Base-by-base conservation (phyloP, 495 filamentous ascomycete genomes). In the Aspergillus bertholletiae region DNA sequence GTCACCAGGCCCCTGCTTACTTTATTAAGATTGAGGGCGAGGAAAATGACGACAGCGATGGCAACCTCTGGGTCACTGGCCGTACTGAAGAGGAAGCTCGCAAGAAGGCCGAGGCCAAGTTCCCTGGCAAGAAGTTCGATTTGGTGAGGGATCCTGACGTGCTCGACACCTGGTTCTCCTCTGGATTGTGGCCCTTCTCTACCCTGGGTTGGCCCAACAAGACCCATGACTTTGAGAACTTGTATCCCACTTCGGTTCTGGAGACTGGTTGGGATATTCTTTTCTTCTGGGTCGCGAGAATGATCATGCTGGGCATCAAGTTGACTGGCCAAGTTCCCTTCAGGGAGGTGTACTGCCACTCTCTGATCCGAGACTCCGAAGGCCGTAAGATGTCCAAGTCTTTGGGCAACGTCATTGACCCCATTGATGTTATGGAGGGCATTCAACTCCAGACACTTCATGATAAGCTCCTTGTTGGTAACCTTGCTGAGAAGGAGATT, bases 201-300 rank as follows among this genome's bases (percentile, higher is more conserved):
- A 90, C 85, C 28, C 77, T 92, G 30, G 89, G 89, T n/a, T 92
- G 88, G 88, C 88, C 88, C 47, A 76, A 83, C 43, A 71, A 88
- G 61, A 86, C 80, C 11, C 69, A 75, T 49, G 86, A 90, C 63
- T 67, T 87, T 46, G 75, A 84, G 70, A 84, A 84, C 47, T 73
- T 90, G 53, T 91, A 86, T 70, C 88, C 89, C 15, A 91, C 87
- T 8, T 84, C 79, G 53, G 72, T 89, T 44, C 71, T 92, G 46
- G 88, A 93, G 68, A 91, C 88, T 13, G 89, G 89, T 18, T 92
- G 88, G 88, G 87, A 93, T 71, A 93, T 93, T 61, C 71, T 93
- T 11, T 86, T 89, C 77, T 92, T 92, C 83, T 93, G 89, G 89
- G 85, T 92, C 51, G 84, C 81, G 17, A 72, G 88, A 47, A 93